These are phyloP conservation scores for Pythium scleroteichum DNA, from an alignment of 352 stramenopile genomes.

Conservation along the genomic window DNA sequence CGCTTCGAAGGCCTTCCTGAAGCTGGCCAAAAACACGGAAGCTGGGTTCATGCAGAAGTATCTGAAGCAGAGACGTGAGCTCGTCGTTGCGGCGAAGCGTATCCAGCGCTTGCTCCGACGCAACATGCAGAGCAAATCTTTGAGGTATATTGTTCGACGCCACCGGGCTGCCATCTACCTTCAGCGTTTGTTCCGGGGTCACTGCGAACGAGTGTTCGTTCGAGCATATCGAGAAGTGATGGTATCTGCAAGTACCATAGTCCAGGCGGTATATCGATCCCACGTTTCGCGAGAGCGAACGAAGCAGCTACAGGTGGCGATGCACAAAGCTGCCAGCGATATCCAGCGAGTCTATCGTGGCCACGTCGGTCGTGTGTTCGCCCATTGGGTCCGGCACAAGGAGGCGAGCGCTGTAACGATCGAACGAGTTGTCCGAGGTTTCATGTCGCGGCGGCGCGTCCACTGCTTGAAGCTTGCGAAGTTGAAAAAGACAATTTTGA, in stretches of 20 bases:
- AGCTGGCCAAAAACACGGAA: constrained; percentile 62
- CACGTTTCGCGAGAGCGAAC: constrained; percentile 47
- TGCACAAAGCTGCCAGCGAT: constrained; percentile 30
- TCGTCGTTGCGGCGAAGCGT: constrained; percentile 41
- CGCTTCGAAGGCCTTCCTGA: constrained; percentile 27
- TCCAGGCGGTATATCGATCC: constrained; percentile 71
- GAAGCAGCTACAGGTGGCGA: constrained; percentile 27
- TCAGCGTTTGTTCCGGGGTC: constrained; percentile 61
- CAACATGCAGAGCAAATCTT: constrained; percentile 46
- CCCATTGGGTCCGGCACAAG: constrained; percentile 44
- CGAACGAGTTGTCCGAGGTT: constrained; percentile 55
- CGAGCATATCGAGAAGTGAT: constrained; percentile 50
- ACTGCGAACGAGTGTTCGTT: constrained; percentile 48
- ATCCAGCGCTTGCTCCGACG: constrained; percentile 54
- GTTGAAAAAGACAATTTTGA: constrained; percentile 43
- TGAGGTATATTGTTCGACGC: constrained; percentile 41
- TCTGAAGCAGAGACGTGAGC: constrained; percentile 54
- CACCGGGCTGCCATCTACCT: constrained; percentile 53
- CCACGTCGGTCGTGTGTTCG: constrained; percentile 41
- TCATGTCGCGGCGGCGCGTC: constrained; percentile 52
- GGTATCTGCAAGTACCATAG: constrained; percentile 53
- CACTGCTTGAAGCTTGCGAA: constrained; percentile 42
- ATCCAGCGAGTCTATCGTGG: constrained; percentile 67
- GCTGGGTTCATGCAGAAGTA: constrained; percentile 56
- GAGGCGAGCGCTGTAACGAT: constrained; percentile 44